A percentile compares a stretch with the other conserved stretches of the same genome.
Conservation (phyloP, 345 rosid genomes). For the Populus simonii region DNA sequence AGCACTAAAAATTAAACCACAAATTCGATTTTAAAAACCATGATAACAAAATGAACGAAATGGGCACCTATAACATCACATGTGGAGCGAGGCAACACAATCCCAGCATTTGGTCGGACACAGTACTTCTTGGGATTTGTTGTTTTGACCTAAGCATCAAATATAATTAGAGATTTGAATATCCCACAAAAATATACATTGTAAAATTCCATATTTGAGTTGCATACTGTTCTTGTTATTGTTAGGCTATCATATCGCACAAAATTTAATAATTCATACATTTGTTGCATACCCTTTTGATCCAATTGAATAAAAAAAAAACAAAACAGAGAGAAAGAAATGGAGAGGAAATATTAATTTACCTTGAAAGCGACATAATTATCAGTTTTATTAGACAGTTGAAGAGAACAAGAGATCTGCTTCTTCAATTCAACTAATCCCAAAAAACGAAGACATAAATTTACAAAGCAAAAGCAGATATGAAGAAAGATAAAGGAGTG, state of each 20-base stretch:
- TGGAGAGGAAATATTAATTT: background rate
- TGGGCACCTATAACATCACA: constrained; percentile 59
- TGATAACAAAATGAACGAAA: background rate
- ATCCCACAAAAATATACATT: constrained; percentile 2
- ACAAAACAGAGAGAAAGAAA: background rate
- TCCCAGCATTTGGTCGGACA: constrained; percentile 76
- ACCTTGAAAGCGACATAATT: constrained; percentile 79
- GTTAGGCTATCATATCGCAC: background rate
- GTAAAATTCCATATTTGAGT: constrained; percentile 6
- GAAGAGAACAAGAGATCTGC: constrained; percentile 85
- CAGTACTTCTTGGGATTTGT: constrained; percentile 83
- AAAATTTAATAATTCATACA: background rate
- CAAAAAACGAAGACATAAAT: constrained; percentile 8
- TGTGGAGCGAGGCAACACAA: constrained; percentile 63
- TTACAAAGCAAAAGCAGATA: constrained; percentile 10
- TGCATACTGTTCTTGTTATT: background rate
- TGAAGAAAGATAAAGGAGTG: background rate
- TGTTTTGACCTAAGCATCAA: constrained; percentile 63
- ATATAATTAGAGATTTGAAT: background rate
- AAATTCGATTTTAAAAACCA: background rate
- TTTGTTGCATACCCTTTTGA: background rate
- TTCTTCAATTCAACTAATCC: constrained; percentile 72
- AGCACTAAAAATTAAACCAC: background rate
- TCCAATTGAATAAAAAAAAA: background rate
- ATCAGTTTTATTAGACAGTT: constrained; percentile 62